These are phyloP conservation scores for Rhododendron williamsianum DNA, from an alignment of 148 eudicot species.

Conservation along the genomic window DNA sequence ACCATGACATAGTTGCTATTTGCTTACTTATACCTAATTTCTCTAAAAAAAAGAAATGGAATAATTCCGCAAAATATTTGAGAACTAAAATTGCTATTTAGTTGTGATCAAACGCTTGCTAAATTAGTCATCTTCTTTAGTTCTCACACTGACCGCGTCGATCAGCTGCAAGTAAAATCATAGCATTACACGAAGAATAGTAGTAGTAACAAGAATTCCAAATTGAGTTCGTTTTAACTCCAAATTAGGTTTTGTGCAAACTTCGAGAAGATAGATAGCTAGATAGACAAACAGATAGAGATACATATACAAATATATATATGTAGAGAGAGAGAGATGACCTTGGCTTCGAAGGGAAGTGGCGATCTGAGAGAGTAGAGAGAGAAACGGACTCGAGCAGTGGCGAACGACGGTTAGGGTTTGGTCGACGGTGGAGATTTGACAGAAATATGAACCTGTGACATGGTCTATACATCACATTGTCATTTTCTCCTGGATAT, in stretches of 20 bases:
- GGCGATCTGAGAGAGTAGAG: not conserved
- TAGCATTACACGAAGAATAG: not conserved
- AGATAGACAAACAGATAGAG: not conserved
- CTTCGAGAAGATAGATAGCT: not conserved
- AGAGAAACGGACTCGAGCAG: not conserved
- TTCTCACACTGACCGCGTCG: not conserved
- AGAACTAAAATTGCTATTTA: not conserved
- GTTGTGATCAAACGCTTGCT: not conserved
- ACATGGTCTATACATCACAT: too few species aligned
- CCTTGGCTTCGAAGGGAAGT: not conserved
- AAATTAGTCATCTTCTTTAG: not conserved
- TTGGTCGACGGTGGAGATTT: not conserved
- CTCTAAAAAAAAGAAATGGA: not conserved
- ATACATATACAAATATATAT: too few species aligned
- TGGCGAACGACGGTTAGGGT: constrained; percentile 1
- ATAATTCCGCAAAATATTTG: too few species aligned
- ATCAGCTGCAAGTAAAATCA: not conserved
- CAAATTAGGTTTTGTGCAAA: not conserved
- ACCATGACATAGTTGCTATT: not conserved
- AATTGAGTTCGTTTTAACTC: not conserved
- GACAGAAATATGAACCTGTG: not conserved
- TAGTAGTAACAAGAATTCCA: not conserved
- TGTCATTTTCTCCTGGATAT: too few species aligned
- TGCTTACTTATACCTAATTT: not conserved
- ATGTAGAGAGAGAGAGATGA: not conserved